Percentiles rank a stretch among this genome's conserved stretches.
Conservation (phyloP, 176 grass and related monocot species). For the Avena insularis region DNA sequence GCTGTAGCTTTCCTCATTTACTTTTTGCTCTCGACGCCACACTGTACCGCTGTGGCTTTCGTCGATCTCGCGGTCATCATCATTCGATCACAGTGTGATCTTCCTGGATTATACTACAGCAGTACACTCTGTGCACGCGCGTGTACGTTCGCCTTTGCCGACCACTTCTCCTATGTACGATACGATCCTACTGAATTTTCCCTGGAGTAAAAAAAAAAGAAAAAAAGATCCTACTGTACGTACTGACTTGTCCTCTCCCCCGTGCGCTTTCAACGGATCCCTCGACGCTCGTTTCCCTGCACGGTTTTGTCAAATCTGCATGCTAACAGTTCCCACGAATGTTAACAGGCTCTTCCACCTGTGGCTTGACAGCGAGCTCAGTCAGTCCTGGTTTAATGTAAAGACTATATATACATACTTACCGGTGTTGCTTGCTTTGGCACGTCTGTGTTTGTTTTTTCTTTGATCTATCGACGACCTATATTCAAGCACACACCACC, state of each 20-base stretch:
- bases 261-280: no score
- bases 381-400: neutral
- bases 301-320: neutral
- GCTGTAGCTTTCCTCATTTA: conserved; percentile 9
- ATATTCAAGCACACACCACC: no score
- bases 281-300: no score
- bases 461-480: no score
- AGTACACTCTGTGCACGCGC: no score
- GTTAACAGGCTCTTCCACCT: neutral
- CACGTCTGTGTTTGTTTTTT: neutral
- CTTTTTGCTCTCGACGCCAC: no score
- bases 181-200: no score
- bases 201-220: no score
- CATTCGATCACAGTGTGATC: neutral
- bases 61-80: neutral
- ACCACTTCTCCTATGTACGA: neutral
- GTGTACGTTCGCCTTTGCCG: neutral
- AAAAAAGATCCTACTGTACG: no score
- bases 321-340: conserved; percentile 5
- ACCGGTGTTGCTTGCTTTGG: conserved; percentile 4
- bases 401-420: no score
- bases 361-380: neutral
- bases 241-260: no score
- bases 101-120: no score
- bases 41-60: neutral